Percentiles rank a stretch among this genome's conserved stretches.
Conservation (phyloP, 2,329 filamentous ascomycete species). For the Cryphonectria carpinicola region DNA sequence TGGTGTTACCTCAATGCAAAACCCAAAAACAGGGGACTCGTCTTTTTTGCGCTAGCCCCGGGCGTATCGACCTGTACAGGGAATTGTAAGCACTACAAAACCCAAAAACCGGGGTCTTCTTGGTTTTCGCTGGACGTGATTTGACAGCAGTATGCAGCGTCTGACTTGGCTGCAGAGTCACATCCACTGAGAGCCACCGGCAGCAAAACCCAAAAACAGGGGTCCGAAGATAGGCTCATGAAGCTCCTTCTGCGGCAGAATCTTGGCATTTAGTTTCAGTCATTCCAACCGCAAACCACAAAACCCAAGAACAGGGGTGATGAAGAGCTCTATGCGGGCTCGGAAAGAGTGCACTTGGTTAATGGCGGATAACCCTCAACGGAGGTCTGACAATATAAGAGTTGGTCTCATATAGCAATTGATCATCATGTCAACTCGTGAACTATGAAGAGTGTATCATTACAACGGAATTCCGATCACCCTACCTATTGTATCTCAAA, state of each 20-base stretch:
- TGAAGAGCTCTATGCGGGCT: not conserved
- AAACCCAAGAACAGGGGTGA: constrained; percentile 11
- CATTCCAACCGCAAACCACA: not conserved
- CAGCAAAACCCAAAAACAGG: not conserved
- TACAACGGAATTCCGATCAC: not conserved
- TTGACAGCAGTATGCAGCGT: too few species aligned
- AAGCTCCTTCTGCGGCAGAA: too few species aligned
- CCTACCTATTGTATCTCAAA: too few species aligned
- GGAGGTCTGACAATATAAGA: not conserved
- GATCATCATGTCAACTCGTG: not conserved
- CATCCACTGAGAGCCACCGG: not conserved
- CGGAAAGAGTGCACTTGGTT: not conserved
- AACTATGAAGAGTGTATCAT: not conserved
- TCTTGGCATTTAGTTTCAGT: not conserved
- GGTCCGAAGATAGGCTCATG: not conserved
- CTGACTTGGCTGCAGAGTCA: not conserved
- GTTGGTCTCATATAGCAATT: not conserved
- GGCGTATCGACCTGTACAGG: not conserved
- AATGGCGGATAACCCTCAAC: not conserved
- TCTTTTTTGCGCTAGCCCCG: not conserved
- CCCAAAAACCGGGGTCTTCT: not conserved
- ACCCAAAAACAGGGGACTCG: not conserved
- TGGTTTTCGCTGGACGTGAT: not conserved
- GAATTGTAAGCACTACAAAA: not conserved
- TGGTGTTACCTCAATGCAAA: not conserved